phyloP scores from a whole-genome alignment of 2,329 filamentous ascomycete species.

The Ophiocordyceps unilateralis region DNA sequence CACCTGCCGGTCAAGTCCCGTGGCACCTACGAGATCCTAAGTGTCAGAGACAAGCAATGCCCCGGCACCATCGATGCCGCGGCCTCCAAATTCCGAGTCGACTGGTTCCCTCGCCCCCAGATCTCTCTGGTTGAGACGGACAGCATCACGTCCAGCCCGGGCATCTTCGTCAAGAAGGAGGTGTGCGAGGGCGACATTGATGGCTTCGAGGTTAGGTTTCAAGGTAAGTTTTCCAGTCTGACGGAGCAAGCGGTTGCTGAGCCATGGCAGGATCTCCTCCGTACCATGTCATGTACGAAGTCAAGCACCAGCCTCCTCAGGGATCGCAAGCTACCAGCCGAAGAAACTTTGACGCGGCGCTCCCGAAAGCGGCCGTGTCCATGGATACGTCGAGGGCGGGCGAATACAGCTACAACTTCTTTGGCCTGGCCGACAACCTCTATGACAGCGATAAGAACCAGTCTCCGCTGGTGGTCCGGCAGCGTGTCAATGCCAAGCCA shows the following conservation, averaged over 20 bases:
- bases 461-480: conserved; percentile 52
- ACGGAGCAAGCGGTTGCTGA: conserved; percentile 11
- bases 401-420: conserved; percentile 72
- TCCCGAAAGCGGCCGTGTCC: conserved; percentile 59
- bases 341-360: conserved; percentile 60
- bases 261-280: conserved; percentile 48
- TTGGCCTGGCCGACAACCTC: conserved; percentile 64
- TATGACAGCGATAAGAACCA: conserved; percentile 62
- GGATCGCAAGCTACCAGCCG: conserved; percentile 47
- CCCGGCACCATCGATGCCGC: conserved; percentile 62
- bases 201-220: conserved; percentile 63
- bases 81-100: conserved; percentile 60
- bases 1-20: conserved; percentile 44
- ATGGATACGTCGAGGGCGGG: conserved; percentile 79
- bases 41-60: conserved; percentile 64
- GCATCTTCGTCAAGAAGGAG: conserved; percentile 53
- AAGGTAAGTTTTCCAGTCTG: conserved; percentile 33
- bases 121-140: conserved; percentile 50
- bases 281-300: conserved; percentile 67
- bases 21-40: conserved; percentile 65
- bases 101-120: conserved; percentile 70
- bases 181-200: conserved; percentile 94
- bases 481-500: conserved; percentile 72
- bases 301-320: conserved; percentile 52
- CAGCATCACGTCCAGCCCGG: conserved; percentile 33